Percentiles rank a stretch among this genome's conserved stretches.
phyloP scores from a whole-genome alignment of 1,139 yeast species.

The Meyerozyma carpophila region DNA sequence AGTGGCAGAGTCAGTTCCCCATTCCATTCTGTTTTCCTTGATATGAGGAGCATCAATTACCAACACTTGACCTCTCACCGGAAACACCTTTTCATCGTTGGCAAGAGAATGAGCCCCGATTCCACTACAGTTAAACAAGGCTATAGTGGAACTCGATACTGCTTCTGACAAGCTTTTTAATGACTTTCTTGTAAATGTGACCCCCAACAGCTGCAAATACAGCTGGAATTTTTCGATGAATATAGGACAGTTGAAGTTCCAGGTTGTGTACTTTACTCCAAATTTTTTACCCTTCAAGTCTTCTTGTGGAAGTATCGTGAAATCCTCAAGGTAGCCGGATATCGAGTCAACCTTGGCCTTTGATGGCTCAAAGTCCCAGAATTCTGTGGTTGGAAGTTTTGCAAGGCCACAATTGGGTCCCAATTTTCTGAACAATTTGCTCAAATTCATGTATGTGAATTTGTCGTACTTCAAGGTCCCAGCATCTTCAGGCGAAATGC shows the following conservation, averaged over 20 bases:
- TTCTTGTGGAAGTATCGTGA: constrained; percentile 6
- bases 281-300: constrained; percentile 7
- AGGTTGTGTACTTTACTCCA: constrained; percentile 15
- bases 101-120: constrained; percentile 50
- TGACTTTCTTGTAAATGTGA: constrained; percentile 6
- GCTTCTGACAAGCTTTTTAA: constrained; percentile 8
- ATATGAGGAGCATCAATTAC: constrained; percentile 56
- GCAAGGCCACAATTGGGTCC: constrained; percentile 7
- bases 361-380: constrained; percentile 9
- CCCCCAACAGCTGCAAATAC: constrained; percentile 10
- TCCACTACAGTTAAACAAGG: constrained; percentile 68
- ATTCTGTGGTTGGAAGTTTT: not conserved
- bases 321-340: constrained; percentile 3
- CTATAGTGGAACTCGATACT: constrained; percentile 21
- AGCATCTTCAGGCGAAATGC: constrained; percentile 4
- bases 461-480: constrained; percentile 6
- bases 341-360: constrained; percentile 7
- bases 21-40: constrained; percentile 41
- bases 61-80: constrained; percentile 64
- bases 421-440: constrained; percentile 7
- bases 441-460: constrained; percentile 14
- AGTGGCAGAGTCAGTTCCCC: constrained; percentile 52
- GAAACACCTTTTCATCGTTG: constrained; percentile 18
- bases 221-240: constrained; percentile 11
- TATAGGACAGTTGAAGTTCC: constrained; percentile 20